Percentiles rank a stretch among this genome's conserved stretches.
Evolutionary conservation across 306 rosid species (phyloP).

Genomic region (Begonia peltatifolia): DNA sequence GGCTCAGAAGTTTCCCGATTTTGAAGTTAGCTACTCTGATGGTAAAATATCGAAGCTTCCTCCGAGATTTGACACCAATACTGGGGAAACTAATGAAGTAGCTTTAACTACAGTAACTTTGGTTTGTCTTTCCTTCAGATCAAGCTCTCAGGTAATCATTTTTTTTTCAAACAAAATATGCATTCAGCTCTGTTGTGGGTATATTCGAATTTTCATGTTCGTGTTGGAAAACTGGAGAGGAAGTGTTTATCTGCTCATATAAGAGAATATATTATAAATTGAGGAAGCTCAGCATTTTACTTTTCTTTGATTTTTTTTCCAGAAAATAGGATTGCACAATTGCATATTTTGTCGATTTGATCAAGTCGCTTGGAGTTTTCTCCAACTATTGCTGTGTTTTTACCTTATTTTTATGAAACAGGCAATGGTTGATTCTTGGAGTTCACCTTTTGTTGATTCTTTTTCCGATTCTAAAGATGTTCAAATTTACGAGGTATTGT

Average conservation of each 20-base stretch:
- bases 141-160: conserved; percentile 51
- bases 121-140: conserved; percentile 71
- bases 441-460: conserved; percentile 40
- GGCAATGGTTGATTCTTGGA: conserved; percentile 80
- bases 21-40: conserved; percentile 46
- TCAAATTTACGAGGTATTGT: conserved; percentile 48
- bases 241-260: too few species aligned
- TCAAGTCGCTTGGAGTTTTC: not conserved
- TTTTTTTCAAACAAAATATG: too few species aligned
- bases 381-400: not conserved
- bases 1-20: conserved; percentile 64
- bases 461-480: conserved; percentile 35
- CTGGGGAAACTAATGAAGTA: conserved; percentile 19
- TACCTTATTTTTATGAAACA: conserved; percentile 8
- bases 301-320: too few species aligned
- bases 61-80: conserved; percentile 17
- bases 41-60: conserved; percentile 64
- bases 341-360: too few species aligned
- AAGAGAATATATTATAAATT: too few species aligned
- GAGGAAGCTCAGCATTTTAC: too few species aligned
- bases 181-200: too few species aligned
- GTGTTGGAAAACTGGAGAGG: too few species aligned
- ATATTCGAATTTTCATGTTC: too few species aligned
- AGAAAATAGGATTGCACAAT: too few species aligned
- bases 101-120: conserved; percentile 48